Evolutionary conservation across 768 basidiomycete species (phyloP), one percentile per base, ranked within the genome.

Genomic region (Termitomyces sp.): DNA sequence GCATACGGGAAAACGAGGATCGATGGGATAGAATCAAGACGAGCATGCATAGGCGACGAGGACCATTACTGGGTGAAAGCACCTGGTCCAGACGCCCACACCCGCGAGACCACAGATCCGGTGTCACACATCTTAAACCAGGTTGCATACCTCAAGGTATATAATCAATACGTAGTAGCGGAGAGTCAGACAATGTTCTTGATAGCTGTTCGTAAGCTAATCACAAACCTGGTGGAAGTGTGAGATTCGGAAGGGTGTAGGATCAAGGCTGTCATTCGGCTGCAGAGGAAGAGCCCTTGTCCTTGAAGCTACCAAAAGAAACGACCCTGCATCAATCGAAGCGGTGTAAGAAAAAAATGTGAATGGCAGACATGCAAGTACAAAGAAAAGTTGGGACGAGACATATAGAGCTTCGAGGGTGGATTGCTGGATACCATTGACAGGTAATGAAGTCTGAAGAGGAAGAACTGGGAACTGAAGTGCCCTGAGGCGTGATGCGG

Each of bases 241-340:
- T 58, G 58, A 59, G 55, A 57, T 58, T 57, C 58, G 53, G 55
- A 40, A 53, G 60, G 36, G 48, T 50, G 33, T 57, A 51, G 65
- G 67, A 69, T 71, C 66, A 69, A 71, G 64, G 68, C 69, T 66
- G 67, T 67, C 62, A 68, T 59, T 51, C 57, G 58, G 62, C 47
- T 42, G 42, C 30, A 48, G 56, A 61, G 50, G 33, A 47, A 47
- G 7, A 46, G 26, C 47, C 47, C 61, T 62, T 64, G 61, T 64
- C 58, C 54, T 58, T 60, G 56, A 55, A 49, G 56, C 53, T 61
- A 60, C 62, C 63, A 64, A 63, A 64, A 66, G 57, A 61, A 65
- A 61, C 53, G 70, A 62, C 63, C 61, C 63, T 67, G 62, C 36
- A 63, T 48, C 50, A 57, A 44, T 42, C 55, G 47, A 53, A 49